Conservation (phyloP, 2,329 filamentous ascomycete genomes). For the Sporothrix brunneoviolacea region DNA sequence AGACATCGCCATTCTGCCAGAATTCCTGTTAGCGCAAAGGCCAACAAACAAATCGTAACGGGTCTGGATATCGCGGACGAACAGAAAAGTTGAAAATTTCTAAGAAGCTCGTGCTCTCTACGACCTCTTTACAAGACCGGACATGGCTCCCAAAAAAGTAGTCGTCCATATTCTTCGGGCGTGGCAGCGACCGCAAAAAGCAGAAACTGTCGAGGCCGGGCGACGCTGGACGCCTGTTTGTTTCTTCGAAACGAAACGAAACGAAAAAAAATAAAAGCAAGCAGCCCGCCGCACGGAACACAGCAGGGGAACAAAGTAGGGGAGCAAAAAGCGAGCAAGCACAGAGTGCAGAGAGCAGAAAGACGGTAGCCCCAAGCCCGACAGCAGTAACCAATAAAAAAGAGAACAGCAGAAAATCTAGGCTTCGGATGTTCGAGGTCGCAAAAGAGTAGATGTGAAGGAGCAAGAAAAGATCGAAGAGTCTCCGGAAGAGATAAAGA, state of each 20-base stretch:
- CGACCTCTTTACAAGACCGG: slow-evolving; percentile 39
- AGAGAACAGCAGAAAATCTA: not conserved
- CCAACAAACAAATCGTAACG: too few species aligned
- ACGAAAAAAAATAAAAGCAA: too few species aligned
- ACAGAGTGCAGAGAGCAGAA: too few species aligned
- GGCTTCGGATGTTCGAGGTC: too few species aligned
- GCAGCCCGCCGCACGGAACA: too few species aligned
- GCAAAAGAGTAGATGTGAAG: too few species aligned
- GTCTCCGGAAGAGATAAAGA: not conserved
- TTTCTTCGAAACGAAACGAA: too few species aligned
- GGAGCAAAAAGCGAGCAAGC: too few species aligned
- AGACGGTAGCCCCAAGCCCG: not conserved
- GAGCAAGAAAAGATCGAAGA: not conserved
- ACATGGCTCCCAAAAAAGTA: slow-evolving; percentile 49
- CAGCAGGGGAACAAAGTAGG: too few species aligned
- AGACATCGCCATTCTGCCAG: slow-evolving; percentile 41
- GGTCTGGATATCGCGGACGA: slow-evolving; percentile 20
- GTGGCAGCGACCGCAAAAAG: too few species aligned
- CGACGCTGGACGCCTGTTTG: too few species aligned
- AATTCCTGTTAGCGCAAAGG: not conserved
- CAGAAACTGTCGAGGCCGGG: too few species aligned
- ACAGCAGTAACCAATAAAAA: not conserved
- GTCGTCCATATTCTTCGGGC: slow-evolving; percentile 54
- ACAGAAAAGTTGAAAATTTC: slow-evolving; percentile 57
- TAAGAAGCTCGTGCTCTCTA: slow-evolving; percentile 48